These are phyloP conservation scores for Coelastrella sp. DNA, from an alignment of 139 green algal species.

Conservation along the genomic window DNA sequence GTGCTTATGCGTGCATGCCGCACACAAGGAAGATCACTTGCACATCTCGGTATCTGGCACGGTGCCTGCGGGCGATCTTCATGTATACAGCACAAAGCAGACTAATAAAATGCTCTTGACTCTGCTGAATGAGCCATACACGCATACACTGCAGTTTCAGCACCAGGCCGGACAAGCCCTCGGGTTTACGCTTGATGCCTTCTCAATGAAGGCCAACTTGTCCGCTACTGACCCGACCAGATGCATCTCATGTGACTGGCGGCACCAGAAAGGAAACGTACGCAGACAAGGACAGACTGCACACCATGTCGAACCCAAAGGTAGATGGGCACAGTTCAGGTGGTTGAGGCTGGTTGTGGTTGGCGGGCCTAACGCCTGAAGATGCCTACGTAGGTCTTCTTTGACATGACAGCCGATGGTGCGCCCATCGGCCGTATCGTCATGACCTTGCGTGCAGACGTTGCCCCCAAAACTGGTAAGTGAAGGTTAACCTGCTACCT, in stretches of 20 bases:
- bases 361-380: background rate
- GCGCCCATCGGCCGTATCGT: slow-evolving; percentile 84
- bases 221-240: background rate
- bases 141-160: too few species aligned
- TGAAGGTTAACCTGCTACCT: background rate
- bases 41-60: too few species aligned
- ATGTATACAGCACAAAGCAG: too few species aligned
- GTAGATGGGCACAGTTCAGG: background rate
- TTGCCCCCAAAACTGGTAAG: slow-evolving; percentile 79
- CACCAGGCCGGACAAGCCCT: too few species aligned
- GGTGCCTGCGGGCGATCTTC: too few species aligned
- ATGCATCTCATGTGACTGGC: background rate
- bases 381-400: slow-evolving; percentile 74
- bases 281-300: background rate
- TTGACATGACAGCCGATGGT: slow-evolving; percentile 86
- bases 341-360: background rate
- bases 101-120: too few species aligned
- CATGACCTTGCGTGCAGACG: slow-evolving; percentile 80
- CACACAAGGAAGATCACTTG: too few species aligned
- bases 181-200: too few species aligned
- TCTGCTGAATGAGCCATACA: too few species aligned
- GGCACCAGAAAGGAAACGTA: too few species aligned
- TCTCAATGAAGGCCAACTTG: background rate
- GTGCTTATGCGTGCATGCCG: too few species aligned
- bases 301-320: background rate